phyloP scores from a whole-genome alignment of 2,329 filamentous ascomycete genomes.

The Monilinia laxa region DNA sequence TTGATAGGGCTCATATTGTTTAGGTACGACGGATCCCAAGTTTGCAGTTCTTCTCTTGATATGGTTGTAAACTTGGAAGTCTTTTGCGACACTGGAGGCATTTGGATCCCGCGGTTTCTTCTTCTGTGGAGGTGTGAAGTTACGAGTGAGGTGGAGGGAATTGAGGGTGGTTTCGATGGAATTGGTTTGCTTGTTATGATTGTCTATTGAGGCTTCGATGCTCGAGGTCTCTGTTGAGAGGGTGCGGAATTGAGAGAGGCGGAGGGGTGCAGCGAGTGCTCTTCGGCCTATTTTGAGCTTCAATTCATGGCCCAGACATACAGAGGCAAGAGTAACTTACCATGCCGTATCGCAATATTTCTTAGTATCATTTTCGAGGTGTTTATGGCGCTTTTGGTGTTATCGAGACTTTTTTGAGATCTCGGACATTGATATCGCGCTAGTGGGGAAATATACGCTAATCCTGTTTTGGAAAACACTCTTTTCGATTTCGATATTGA shows the following conservation, averaged over 20 bases:
- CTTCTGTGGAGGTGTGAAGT: conserved; percentile 25
- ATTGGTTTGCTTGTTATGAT: conserved; percentile 25
- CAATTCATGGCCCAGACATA: conserved; percentile 27
- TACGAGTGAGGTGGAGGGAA: conserved; percentile 30
- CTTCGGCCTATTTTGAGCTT: conserved; percentile 49
- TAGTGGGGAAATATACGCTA: conserved; percentile 25
- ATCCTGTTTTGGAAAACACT: conserved; percentile 22
- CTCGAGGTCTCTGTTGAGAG: conserved; percentile 39
- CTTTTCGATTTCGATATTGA: background rate
- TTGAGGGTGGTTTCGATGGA: conserved; percentile 33
- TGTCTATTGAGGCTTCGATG: conserved; percentile 25
- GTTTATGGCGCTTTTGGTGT: conserved; percentile 15
- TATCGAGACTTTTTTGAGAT: conserved; percentile 35
- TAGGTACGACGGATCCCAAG: conserved; percentile 51
- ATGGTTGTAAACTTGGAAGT: conserved; percentile 33
- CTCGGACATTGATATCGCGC: conserved; percentile 27
- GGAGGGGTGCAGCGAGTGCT: conserved; percentile 49
- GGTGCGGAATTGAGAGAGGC: conserved; percentile 43
- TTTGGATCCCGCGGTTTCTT: background rate
- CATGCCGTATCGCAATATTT: conserved; percentile 54
- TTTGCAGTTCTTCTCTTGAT: conserved; percentile 48
- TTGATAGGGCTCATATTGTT: conserved; percentile 63
- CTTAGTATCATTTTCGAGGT: conserved; percentile 54
- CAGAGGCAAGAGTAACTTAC: conserved; percentile 42
- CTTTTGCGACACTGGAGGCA: conserved; percentile 23